Evolutionary conservation across 2,329 filamentous ascomycete genomes (phyloP), one percentile per base, ranked within the genome.

Genomic region (Aspergillus puulaauensis): DNA sequence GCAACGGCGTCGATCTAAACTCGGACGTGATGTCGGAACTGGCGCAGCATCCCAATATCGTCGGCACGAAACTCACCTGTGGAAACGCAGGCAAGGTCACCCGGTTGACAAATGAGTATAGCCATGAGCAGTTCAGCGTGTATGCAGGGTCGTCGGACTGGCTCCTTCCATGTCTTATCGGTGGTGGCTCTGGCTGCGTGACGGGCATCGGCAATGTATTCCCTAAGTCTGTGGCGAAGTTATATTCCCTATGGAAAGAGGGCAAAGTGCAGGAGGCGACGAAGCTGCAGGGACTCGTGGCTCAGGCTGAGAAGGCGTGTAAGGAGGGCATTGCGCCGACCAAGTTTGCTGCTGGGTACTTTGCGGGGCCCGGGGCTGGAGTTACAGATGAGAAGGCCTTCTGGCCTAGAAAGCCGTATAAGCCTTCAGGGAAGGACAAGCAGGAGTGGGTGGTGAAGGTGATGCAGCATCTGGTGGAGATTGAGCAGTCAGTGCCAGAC

Each of bases 81-180:
- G 88, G 87, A n/a, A 86, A 85, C 63, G 88, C 90, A 27, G 88
- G 86, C 58, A 91, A 90, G 74, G 82, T 91, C 49, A 84, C 85
- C 3, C 80, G 88, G 54, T 64, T 67, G 54, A 75, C 62, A n/a
- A 66, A 72, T 41, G 67, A 74, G 24, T 78, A 75, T 19, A 63
- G 61, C 0, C 75, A 72, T 2, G 67, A 66, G 6, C 73, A 79
- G 44, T 80, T 80, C 21, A 74, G 70, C 19, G 76, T 79, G 1
- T 78, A 74, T 50, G 77, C 77, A 0, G 78, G 79, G 3, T 78
- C 75, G 39, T 76, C 73, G 11, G 78, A 80, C 59, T 79, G 76
- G 59, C 65, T 80, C 0, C 65, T 79, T 1, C 77, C 77, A 1
- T 74, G 75, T 0, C 66, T 80, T 4, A 66, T 73, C 9, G 71